Base-by-base conservation (phyloP, 495 filamentous ascomycete genomes). In the Aspergillus mulundensis region DNA sequence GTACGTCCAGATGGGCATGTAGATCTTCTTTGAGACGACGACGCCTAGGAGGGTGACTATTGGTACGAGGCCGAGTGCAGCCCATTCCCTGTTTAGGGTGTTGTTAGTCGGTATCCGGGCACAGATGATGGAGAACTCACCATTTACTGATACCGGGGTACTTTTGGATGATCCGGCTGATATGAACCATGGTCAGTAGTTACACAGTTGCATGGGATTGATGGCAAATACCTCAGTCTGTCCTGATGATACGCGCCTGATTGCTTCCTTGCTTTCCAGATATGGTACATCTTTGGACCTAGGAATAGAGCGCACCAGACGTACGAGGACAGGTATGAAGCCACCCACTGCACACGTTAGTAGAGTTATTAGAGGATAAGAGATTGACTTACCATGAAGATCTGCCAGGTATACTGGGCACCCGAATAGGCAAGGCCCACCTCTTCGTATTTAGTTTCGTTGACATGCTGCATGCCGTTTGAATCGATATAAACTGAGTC, bases 1-100 rank as follows among this genome's bases (percentile, higher is more conserved):
- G 23, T 78, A 73, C 4, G 80, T 79, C 80, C 78, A 83, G 50
- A 81, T 73, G 4, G 78, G 80, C 52, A 84, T 82, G 57, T 76
- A 84, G 20, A 83, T 68, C 20, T 77, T 65, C n/a, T 75, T 71
- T 12, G 67, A 69, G 0, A 67, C 74, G 3, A 80, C 66, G 21
- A 73, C 69, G 2, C 72, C 70, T 58, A 82, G 69, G 23, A 82
- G 68, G 6, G 73, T 74, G 21, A 77, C 42, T 48, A 82, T 80
- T 1, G 74, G 73, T 5, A 54, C 67, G 14, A 71, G 25, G 53
- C 30, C 19, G 0, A 50, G 30, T 1, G 30, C 30, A 2, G 46
- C 28, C 46, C 46, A 50, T 23, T 50, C 46, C 28, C 45, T 48
- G 15, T 32, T 48, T 4, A 19, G 16, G 28, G 25, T n/a, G n/a